These are phyloP conservation scores for Mycena filopes DNA, from an alignment of 768 basidiomycete species.

Conservation along the genomic window DNA sequence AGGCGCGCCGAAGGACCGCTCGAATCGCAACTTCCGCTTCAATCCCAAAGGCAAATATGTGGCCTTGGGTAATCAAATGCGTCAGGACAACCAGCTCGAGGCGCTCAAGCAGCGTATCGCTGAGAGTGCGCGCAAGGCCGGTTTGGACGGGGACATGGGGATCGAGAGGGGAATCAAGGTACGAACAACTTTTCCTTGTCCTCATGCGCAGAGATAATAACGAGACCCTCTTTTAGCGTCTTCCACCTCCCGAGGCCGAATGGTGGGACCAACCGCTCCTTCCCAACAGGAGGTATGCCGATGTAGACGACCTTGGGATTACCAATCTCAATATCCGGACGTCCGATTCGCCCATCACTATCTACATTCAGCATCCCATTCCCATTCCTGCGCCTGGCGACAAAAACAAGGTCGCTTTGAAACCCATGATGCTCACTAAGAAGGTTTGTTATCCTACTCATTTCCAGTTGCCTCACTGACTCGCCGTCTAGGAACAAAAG, in stretches of 20 bases:
- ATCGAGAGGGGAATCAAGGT: conserved; percentile 92
- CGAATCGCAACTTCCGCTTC: conserved; percentile 81
- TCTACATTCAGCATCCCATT: conserved; percentile 97
- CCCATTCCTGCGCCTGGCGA: conserved; percentile 93
- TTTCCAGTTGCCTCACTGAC: neutral
- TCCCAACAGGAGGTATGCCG: conserved; percentile 83
- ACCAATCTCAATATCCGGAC: conserved; percentile 72
- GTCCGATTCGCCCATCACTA: conserved; percentile 79
- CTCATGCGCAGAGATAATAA: neutral
- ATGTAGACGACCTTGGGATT: conserved; percentile 65
- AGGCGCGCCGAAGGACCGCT: conserved; percentile 77
- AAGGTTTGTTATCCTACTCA: conserved; percentile 60
- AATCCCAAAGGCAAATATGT: conserved; percentile 94
- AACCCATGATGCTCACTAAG: conserved; percentile 92
- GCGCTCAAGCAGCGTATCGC: conserved; percentile 93
- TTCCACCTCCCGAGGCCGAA: conserved; percentile 88
- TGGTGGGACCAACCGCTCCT: conserved; percentile 97
- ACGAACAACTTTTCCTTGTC: conserved; percentile 39
- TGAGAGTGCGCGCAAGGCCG: conserved; percentile 92
- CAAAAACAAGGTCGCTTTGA: conserved; percentile 79
- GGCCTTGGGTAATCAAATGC: conserved; percentile 73
- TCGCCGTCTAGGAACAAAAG: conserved; percentile 82
- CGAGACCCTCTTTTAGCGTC: conserved; percentile 58
- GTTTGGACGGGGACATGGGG: conserved; percentile 92
- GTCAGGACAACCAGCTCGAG: conserved; percentile 85